These are phyloP conservation scores for Borovskyia barvae DNA, from an alignment of 208 protist genomes.

Conservation along the genomic window DNA sequence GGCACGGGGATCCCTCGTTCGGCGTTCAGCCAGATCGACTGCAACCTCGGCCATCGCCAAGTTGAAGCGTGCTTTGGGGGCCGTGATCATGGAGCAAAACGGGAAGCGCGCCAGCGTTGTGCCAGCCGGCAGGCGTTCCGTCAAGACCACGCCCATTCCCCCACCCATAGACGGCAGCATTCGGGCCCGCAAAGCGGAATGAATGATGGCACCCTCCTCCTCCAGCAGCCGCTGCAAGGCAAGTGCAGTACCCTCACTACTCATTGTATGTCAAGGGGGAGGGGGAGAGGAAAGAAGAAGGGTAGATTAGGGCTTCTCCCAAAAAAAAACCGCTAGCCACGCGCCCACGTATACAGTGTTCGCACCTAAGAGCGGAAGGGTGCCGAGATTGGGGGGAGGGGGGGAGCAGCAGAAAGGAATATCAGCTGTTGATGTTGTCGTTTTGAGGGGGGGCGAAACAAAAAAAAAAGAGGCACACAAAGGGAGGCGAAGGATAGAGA, in stretches of 20 bases:
- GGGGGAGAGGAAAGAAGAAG: background rate
- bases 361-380: background rate
- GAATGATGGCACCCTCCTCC: conserved; percentile 63
- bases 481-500: background rate
- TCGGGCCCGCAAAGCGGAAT: conserved; percentile 35
- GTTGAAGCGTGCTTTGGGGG: conserved; percentile 58
- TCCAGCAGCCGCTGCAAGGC: conserved; percentile 52
- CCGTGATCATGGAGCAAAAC: conserved; percentile 68
- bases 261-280: background rate
- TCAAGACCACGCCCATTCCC: conserved; percentile 70
- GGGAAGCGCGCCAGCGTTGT: conserved; percentile 61
- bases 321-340: background rate
- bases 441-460: no score
- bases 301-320: background rate
- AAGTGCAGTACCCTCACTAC: conserved; percentile 9
- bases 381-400: background rate
- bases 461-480: no score
- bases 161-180: conserved; percentile 79
- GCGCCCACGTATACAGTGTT: background rate
- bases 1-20: no score
- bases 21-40: conserved; percentile 7
- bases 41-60: conserved; percentile 61
- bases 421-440: no score
- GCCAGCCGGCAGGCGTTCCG: conserved; percentile 20
- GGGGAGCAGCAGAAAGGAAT: background rate